Percentiles rank a stretch among this genome's conserved stretches.
Conservation (phyloP, 192 early-diverging fungal genomes). For the Entomortierella lignicola region DNA sequence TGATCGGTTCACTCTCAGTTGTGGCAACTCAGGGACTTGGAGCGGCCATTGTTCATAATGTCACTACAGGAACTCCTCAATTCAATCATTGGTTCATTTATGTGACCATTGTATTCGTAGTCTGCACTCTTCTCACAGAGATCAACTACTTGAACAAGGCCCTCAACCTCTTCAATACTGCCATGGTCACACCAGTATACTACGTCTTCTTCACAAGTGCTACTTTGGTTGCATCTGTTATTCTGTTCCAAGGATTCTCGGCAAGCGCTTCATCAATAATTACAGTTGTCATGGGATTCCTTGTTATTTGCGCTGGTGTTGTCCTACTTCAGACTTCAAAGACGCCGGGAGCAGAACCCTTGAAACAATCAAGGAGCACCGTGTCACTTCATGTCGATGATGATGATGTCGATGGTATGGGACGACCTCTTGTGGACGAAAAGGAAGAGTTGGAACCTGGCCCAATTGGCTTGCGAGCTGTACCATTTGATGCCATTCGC, state of each 20-base stretch:
- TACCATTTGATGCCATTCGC: slow-evolving; percentile 46
- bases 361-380: slow-evolving; percentile 22
- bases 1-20: slow-evolving; percentile 75
- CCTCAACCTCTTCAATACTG: slow-evolving; percentile 75
- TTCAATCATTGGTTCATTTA: slow-evolving; percentile 78
- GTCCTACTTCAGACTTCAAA: slow-evolving; percentile 64
- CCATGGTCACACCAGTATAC: slow-evolving; percentile 80
- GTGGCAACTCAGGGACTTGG: slow-evolving; percentile 76
- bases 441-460: slow-evolving; percentile 45
- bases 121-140: slow-evolving; percentile 63
- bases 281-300: slow-evolving; percentile 68
- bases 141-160: slow-evolving; percentile 81
- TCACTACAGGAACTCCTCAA: slow-evolving; percentile 64
- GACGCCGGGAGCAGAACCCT: slow-evolving; percentile 8
- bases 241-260: slow-evolving; percentile 73
- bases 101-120: slow-evolving; percentile 67
- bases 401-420: slow-evolving; percentile 3
- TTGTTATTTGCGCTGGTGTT: slow-evolving; percentile 71
- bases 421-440: slow-evolving; percentile 7
- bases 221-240: slow-evolving; percentile 71
- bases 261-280: slow-evolving; percentile 53
- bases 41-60: slow-evolving; percentile 69
- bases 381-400: not conserved
- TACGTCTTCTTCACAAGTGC: slow-evolving; percentile 81
- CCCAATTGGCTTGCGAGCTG: slow-evolving; percentile 43